Evolutionary conservation across 1,284 basidiomycete species (phyloP), one percentile per base, ranked within the genome.

Genomic region (Coniophora puteana): DNA sequence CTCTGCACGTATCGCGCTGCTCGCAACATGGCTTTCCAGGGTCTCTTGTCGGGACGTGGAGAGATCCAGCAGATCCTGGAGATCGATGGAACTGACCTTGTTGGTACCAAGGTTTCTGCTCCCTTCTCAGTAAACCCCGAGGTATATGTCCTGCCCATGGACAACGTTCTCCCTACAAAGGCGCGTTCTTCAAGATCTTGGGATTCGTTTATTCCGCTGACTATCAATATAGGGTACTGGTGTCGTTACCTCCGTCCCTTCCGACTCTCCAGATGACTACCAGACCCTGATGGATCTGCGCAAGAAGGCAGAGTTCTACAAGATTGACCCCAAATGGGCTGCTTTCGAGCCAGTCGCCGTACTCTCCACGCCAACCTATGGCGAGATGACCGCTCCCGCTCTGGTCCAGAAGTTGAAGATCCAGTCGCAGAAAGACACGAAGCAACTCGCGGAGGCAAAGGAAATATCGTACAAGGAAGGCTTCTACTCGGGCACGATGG

Each of bases 381-480:
- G 95, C 39, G 84, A 96, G 39, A 78, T 97, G 70, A 89, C 83
- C 16, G 96, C 96, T 8, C 83, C 89, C n/a, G 78, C 82, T 10
- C 71, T 99, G 38, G 80, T 93, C 60, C 85, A 91, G 66, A 72
- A 92, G 68, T 66, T 99, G 53, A 98, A 98, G 72, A 93, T 99
- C 56, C 87, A 94, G 58, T 94, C 90, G 7, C 92, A 94, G 59
- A 95, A 95, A 66, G 96, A 99, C 63, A 76, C 75, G 38, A 93
- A 93, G 65, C 89, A 89, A 65, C 80, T 99, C 24, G 84, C 87
- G 5, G 94, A 98, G 63, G 96, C 96, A 40, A 99, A 99, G 69
- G 96, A 98, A 57, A 78, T 96, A 45, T 89, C 93, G 11, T 99
- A 99, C 74, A 98, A 97, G 72, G 95, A 98, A 65, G 96, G 96